Percentiles rank a stretch among this genome's conserved stretches.
phyloP scores from a whole-genome alignment of 306 rosid species.

The Cicer chorassanicum region DNA sequence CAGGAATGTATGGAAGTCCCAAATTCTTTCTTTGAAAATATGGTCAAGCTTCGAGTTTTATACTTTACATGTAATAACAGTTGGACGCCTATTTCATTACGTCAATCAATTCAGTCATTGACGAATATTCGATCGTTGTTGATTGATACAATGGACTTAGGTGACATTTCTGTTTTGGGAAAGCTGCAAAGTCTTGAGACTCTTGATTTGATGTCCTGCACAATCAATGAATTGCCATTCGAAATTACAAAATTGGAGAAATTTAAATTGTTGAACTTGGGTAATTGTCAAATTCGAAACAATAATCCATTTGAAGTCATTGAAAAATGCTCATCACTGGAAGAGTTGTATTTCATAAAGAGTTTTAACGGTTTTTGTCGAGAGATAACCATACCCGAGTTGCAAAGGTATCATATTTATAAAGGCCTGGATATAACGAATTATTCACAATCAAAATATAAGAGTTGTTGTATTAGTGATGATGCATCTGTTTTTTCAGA shows the following conservation, averaged over 20 bases:
- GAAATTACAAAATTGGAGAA: neutral
- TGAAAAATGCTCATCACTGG: conserved; percentile 1
- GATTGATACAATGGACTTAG: neutral
- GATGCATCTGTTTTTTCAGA: neutral
- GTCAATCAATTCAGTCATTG: neutral
- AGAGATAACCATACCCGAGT: neutral
- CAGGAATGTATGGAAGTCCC: accelerated
- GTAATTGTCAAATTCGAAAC: neutral
- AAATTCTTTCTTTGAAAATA: neutral
- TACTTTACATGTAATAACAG: neutral
- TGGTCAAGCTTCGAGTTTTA: neutral
- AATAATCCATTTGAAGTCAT: conserved; percentile 30
- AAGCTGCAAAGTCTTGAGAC: neutral
- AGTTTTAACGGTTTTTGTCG: too few species aligned
- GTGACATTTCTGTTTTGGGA: conserved; percentile 16
- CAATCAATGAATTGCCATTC: neutral
- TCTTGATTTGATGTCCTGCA: neutral
- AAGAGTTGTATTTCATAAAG: neutral
- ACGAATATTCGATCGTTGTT: neutral
- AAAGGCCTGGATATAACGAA: accelerated
- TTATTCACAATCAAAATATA: too few species aligned
- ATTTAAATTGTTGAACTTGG: too few species aligned
- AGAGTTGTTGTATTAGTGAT: accelerated
- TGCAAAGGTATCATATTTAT: neutral
- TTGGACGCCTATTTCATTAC: neutral